Evolutionary conservation across 2,329 filamentous ascomycete genomes (phyloP), one percentile per base, ranked within the genome.

Genomic region (Elsinoe arachidis): DNA sequence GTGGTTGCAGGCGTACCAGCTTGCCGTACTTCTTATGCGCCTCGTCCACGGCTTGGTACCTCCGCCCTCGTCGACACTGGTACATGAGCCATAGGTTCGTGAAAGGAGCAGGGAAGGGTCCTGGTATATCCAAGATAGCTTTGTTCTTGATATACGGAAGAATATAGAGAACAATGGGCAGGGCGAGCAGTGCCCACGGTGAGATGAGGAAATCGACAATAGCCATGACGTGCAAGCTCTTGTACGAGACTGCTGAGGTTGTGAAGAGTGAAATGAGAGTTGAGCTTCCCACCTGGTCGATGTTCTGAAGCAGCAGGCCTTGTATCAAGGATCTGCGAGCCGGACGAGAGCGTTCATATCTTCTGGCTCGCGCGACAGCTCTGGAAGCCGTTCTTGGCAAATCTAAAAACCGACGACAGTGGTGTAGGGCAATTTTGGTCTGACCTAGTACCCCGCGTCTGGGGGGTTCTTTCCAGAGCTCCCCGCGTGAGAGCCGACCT

Each of bases 1-100:
- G 83, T 1, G 91, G 91, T 66, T 90, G 86, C 62, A 96, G 86
- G 35, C 90, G 81, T 19, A 96, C 85, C 1, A 96, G 72, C n/a
- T 84, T 85, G 2, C 90, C 90, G 43, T 87, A 76, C 66, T 84
- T 86, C 75, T 86, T 81, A 72, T 96, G 90, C 6, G 82, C 76
- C 35, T 83, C 72, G 65, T 95, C 78, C n/a, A 95, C 75, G n/a
- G 73, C 72, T n/a, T 74, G 66, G 61, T 73, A 78, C 35, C 76
- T 66, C 52, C 67, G 76, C 1, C 90, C 90, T 3, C 80, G 76
- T 1, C 91, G 83, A 55, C 66, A 70, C 63, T 79, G 76, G 61
- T 71, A 74, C 58, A 96, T 71, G 19, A 96, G 80, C 91, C 91
- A 96, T 26, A 95, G 73, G 64, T 90, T 90, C 30, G 84, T 82